Evolutionary conservation across 108 stramenopile species (phyloP).

Genomic region (Aurantiochytrium sp.): DNA sequence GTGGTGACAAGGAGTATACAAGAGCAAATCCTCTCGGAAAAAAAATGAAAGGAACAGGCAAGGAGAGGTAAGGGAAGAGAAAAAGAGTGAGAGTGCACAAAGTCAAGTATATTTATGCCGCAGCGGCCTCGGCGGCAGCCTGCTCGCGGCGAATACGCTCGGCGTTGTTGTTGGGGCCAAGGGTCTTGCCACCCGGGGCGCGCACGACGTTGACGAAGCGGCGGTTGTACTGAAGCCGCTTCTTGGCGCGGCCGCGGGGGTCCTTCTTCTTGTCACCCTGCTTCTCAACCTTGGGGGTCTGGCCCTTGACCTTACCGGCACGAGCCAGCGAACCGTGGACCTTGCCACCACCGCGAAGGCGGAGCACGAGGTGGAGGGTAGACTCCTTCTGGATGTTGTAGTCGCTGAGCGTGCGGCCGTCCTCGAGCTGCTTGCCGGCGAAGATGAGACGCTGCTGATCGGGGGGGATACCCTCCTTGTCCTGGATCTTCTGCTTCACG

Average conservation of each 20-base stretch:
- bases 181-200: conserved; percentile 88
- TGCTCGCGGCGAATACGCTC: conserved; percentile 35
- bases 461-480: conserved; percentile 96
- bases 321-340: conserved; percentile 99
- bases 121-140: conserved; percentile 6
- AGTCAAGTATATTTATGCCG: background rate
- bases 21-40: too few species aligned
- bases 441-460: conserved; percentile 92
- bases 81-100: background rate
- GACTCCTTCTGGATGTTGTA: conserved; percentile 94
- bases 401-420: conserved; percentile 79
- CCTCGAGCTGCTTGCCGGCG: conserved; percentile 87
- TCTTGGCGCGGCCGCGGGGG: conserved; percentile 96
- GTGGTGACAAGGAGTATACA: too few species aligned
- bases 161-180: conserved; percentile 97
- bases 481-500: conserved; percentile 97
- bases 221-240: conserved; percentile 99
- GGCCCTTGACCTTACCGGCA: conserved; percentile 99
- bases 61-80: background rate
- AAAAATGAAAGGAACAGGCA: background rate
- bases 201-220: conserved; percentile 97
- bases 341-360: conserved; percentile 74
- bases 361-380: conserved; percentile 88
- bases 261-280: conserved; percentile 87
- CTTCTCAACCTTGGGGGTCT: conserved; percentile 95